Evolutionary conservation across 306 rosid genomes (phyloP).

Genomic region (Cajanus cajan): DNA sequence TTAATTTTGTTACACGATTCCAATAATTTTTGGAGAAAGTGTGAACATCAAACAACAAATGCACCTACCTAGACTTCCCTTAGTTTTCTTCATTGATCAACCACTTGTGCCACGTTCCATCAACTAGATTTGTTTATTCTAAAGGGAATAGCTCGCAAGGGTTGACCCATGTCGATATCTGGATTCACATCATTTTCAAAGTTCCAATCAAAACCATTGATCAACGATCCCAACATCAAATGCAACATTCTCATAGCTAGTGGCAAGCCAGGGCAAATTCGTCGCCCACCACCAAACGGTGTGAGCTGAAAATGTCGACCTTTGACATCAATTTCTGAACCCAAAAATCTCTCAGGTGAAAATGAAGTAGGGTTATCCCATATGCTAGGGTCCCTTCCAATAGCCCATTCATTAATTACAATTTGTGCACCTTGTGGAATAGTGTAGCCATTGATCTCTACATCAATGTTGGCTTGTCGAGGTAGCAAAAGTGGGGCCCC

Average conservation of each 20-base stretch:
- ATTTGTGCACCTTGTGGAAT: constrained; percentile 26
- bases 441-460: not conserved
- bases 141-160: constrained; percentile 2
- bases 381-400: constrained; percentile 17
- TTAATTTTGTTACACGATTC: not conserved
- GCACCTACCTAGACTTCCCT: not conserved
- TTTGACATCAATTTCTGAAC: constrained; percentile 13
- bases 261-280: constrained; percentile 27
- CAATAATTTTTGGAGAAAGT: too few species aligned
- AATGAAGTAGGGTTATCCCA: constrained; percentile 18
- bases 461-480: not conserved
- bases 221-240: constrained; percentile 22
- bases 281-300: constrained; percentile 29
- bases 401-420: constrained; percentile 23
- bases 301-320: constrained; percentile 24
- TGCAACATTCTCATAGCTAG: constrained; percentile 20
- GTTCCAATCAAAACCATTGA: constrained; percentile 24
- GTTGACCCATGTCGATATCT: not conserved
- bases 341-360: constrained; percentile 26
- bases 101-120: not conserved
- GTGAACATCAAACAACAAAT: not conserved
- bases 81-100: not conserved
- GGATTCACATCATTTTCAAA: not conserved
- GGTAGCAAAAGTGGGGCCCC: constrained; percentile 31
- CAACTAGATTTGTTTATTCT: not conserved